Base-by-base conservation (phyloP, 2,329 filamentous ascomycete species). In the Paecilomyces variotii region DNA sequence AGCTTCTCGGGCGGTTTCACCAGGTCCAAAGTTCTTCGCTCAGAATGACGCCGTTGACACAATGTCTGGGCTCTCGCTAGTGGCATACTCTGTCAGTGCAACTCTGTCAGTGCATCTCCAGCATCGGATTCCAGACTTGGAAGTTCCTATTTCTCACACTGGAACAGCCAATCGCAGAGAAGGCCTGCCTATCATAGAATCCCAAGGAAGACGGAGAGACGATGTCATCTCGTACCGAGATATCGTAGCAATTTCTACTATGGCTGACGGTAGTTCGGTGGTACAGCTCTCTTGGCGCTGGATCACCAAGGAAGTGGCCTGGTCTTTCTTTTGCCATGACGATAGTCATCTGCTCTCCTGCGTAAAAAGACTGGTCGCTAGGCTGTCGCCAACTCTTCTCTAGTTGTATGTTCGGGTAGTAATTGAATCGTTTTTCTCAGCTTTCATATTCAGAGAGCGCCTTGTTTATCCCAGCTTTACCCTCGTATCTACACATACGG, bases 41-140 rank as follows among this genome's bases (percentile, higher is more conserved):
- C 19, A 52, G 49, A 25, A 52, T 52, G 49, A 52, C 49, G 49
- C 49, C 49, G 49, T 52, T 25, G 49, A 52, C 83, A 96, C 72
- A 89, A 91, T 53, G 81, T 97, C 64, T 97, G 93, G 93, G 14
- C 14, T 50, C 45, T 6, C 12, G 12, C 45, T 50, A 19, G 45
- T 50, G 49, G 9, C 24, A 52, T 52, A 52, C 49, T 26, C 19
- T 14, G 24, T 14, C 14, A 49, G 3, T 25, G 14, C 14, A 19
- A 52, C 49, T 12, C 5, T 19, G 49, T 5, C 11, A 19, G 49
- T 39, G 12, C n/a, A 39, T 39, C 35, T 39, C n/a, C 4, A 39
- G 14, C 12, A n/a, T n/a, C 14, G 35, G 35, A 39, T 39, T 39
- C 35, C 35, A 5, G 35, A 2, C 19, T 52, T 52, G 49, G 24